These are phyloP conservation scores for Barnettozyma pratensis DNA, from an alignment of 805 yeast genomes.

Conservation along the genomic window DNA sequence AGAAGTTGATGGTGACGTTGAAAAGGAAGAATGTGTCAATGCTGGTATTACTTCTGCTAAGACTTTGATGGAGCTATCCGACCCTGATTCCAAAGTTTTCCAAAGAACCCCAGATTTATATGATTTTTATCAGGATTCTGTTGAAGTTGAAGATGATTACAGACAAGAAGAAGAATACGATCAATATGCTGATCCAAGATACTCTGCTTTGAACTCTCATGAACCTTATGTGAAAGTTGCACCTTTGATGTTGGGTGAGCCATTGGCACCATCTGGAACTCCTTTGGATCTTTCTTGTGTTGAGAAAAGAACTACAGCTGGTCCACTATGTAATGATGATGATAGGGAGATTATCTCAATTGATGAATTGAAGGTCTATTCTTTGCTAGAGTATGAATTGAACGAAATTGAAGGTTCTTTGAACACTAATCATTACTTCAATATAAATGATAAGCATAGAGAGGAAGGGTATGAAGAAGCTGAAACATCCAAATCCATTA, in stretches of 20 bases:
- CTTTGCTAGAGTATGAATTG: conserved; percentile 21
- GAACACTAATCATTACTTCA: not conserved
- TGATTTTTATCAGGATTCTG: not conserved
- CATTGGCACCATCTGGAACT: conserved; percentile 18
- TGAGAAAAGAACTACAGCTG: conserved; percentile 1
- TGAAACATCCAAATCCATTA: not conserved
- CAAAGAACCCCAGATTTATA: not conserved
- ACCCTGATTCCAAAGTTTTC: not conserved
- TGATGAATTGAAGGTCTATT: conserved; percentile 20
- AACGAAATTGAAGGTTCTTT: conserved; percentile 6
- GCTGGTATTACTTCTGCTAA: not conserved
- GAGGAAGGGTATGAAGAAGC: conserved; percentile 4
- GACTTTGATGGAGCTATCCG: not conserved
- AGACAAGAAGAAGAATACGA: not conserved
- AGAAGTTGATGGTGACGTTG: not conserved
- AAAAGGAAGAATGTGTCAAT: not conserved
- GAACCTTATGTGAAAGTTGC: conserved; percentile 16
- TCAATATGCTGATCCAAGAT: conserved; percentile 3
- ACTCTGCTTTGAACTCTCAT: conserved; percentile 15
- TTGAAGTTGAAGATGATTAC: not conserved
- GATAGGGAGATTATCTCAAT: not conserved
- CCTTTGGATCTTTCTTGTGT: conserved; percentile 21
- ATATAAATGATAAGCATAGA: not conserved
- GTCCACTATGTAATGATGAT: conserved; percentile 11
- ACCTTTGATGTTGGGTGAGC: conserved; percentile 15